Evolutionary conservation across 1,284 basidiomycete genomes (phyloP).

Genomic region (Neonothopanus nambi): DNA sequence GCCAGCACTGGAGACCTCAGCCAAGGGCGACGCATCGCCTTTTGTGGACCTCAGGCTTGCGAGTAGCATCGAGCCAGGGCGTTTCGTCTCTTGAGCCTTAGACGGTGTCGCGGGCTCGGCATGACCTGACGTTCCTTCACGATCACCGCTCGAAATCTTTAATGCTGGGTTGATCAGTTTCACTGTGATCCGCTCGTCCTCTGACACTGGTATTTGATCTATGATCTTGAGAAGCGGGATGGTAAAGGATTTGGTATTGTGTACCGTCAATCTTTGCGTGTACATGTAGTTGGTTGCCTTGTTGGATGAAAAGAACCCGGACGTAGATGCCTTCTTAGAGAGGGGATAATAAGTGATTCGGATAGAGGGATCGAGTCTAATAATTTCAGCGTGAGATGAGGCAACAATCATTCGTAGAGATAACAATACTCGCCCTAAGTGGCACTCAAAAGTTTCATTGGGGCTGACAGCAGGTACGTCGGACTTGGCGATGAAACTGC

Average conservation of each 20-base stretch:
- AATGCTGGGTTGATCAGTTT: constrained; percentile 33
- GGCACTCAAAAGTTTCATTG: constrained; percentile 35
- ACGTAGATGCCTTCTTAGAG: constrained; percentile 24
- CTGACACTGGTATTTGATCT: constrained; percentile 37
- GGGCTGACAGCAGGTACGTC: constrained; percentile 33
- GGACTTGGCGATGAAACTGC: constrained; percentile 31
- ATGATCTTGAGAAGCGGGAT: constrained; percentile 31
- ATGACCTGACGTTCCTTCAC: too few relatives aligned
- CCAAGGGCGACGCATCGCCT: not conserved
- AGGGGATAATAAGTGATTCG: constrained; percentile 26
- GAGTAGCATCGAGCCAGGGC: not conserved
- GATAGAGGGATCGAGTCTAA: constrained; percentile 25
- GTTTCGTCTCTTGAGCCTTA: not conserved
- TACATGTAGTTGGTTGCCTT: constrained; percentile 5
- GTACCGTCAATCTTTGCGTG: constrained; percentile 10
- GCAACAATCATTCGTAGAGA: not conserved
- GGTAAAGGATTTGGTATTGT: constrained; percentile 11
- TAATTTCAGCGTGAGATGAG: not conserved
- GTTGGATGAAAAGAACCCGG: constrained; percentile 1
- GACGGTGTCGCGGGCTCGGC: too few relatives aligned
- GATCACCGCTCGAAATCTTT: too few relatives aligned
- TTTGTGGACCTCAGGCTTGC: not conserved
- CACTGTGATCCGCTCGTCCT: constrained; percentile 32
- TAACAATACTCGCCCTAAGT: constrained; percentile 32
- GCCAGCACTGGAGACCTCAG: not conserved